phyloP scores from a whole-genome alignment of 768 basidiomycete species.

The Rhodotorula sphaerocarpa region DNA sequence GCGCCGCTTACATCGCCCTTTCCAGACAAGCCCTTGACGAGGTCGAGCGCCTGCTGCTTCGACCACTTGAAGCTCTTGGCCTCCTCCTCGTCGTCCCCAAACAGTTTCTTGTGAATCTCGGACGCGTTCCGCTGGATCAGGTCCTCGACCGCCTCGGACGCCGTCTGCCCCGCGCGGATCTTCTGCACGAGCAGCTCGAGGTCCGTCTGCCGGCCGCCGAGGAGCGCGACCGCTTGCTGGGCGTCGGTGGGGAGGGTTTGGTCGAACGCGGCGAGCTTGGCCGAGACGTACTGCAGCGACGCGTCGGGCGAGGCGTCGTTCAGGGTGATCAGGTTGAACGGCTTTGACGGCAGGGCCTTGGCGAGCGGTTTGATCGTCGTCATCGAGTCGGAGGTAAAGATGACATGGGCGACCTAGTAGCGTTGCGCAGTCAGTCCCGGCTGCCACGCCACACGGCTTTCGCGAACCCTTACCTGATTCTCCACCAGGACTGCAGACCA shows the following conservation, averaged over 20 bases:
- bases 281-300: constrained; percentile 69
- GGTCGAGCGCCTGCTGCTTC: constrained; percentile 75
- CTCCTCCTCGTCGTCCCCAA: constrained; percentile 86
- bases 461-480: too few relatives aligned
- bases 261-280: constrained; percentile 49
- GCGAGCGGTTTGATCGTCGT: constrained; percentile 78
- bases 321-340: constrained; percentile 66
- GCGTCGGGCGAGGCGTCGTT: constrained; percentile 76
- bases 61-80: constrained; percentile 75
- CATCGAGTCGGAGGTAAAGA: constrained; percentile 81
- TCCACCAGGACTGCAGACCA: constrained; percentile 81
- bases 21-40: constrained; percentile 65
- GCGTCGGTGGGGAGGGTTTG: constrained; percentile 55
- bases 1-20: constrained; percentile 51
- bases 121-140: constrained; percentile 69
- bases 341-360: constrained; percentile 75
- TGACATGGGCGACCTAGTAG: constrained; percentile 89
- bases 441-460: too few relatives aligned
- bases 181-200: constrained; percentile 52
- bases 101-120: constrained; percentile 81
- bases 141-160: constrained; percentile 49
- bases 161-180: constrained; percentile 24
- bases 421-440: not conserved
- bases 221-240: constrained; percentile 55
- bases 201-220: constrained; percentile 87